Percentiles rank a stretch among this genome's conserved stretches.
phyloP scores from a whole-genome alignment of 257 asterid genomes.

The Ligustrum vulgare region DNA sequence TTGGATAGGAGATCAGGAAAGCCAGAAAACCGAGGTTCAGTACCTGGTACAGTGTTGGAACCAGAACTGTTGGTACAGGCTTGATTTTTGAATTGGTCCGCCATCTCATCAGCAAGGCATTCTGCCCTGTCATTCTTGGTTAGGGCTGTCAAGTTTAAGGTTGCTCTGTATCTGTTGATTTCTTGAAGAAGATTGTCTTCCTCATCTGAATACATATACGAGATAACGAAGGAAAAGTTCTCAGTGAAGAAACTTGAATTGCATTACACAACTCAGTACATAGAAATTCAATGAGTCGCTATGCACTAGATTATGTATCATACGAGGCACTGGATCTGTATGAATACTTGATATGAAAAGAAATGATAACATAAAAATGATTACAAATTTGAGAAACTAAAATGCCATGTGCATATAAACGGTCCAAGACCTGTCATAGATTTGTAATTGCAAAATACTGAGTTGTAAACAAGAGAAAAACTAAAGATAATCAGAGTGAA shows the following conservation, averaged over 20 bases:
- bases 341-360: neutral
- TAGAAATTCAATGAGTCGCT: neutral
- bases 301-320: neutral
- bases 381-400: no score
- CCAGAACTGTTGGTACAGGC: slow-evolving; percentile 87
- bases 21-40: slow-evolving; percentile 59
- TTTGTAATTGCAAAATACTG: neutral
- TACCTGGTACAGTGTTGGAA: slow-evolving; percentile 79
- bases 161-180: slow-evolving; percentile 66
- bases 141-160: slow-evolving; percentile 63
- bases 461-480: neutral
- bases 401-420: neutral
- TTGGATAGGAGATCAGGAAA: slow-evolving; percentile 57
- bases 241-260: neutral
- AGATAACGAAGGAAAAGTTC: slow-evolving; percentile 12
- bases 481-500: neutral
- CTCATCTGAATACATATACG: slow-evolving; percentile 49
- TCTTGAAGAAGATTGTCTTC: slow-evolving; percentile 67
- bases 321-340: neutral
- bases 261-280: neutral
- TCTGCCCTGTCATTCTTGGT: slow-evolving; percentile 70
- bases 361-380: neutral
- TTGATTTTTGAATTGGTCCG: slow-evolving; percentile 63
- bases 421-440: neutral
- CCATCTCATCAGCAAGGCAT: slow-evolving; percentile 78